Evolutionary conservation across 164 flowering plant genomes (phyloP), one percentile per base, ranked within the genome.

Genomic region (Berberis thunbergii): DNA sequence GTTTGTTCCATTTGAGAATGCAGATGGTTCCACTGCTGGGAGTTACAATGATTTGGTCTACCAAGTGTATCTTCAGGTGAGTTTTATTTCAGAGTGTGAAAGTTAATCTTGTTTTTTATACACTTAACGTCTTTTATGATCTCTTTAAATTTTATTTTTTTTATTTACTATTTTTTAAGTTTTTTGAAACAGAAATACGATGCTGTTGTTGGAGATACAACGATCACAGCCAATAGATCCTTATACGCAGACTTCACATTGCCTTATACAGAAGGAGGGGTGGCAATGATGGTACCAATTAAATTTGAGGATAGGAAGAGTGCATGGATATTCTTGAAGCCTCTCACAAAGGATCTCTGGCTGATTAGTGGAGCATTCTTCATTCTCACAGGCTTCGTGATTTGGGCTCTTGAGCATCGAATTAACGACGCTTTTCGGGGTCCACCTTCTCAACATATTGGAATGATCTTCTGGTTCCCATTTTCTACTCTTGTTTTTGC

Each of bases 261-360:
- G 7, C 86, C 86, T 40, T 82, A 70, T 72, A 76, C 75, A 0
- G 78, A 78, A 46, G 70, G 75, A 8, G 83, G 81, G 1, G 71
- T 78, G 0, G 10, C 62, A 2, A 74, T 82, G 83, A 38, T 79
- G 0, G 83, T 78, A n/a, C 77, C 80, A 5, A 7, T 75, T n/a
- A 70, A 53, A 63, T 61, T 71, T 6, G 55, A 46, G 4, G 13
- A 5, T 2, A 69, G 9, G 38, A 75, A 67, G 42, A 78, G 59
- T 59, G 72, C 77, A 2, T 80, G 78, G 81, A 68, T 72, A 62
- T 84, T 82, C 75, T 63, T 77, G 66, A 67, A 69, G 73, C 85
- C 83, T 1, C 52, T 76, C 41, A 70, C 69, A 0, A 11, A 54
- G 72, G 72, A 79, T 7, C 74, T 81, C 11, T 81, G 83, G 83